phyloP scores from a whole-genome alignment of 75 land plant species.

The Pinus albicaulis region DNA sequence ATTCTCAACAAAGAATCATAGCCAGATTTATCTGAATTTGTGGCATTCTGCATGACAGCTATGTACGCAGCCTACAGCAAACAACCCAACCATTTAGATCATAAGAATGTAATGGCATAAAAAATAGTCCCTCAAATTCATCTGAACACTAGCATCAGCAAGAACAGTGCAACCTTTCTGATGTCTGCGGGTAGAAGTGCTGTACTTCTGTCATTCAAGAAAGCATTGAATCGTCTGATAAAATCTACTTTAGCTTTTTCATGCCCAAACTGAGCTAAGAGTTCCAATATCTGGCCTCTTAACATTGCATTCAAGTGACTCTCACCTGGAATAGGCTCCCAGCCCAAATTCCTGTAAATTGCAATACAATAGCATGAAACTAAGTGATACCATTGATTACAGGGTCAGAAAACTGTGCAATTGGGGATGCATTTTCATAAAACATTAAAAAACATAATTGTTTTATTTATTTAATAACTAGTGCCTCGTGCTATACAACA shows the following conservation, averaged over 20 bases:
- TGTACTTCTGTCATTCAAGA: constrained; percentile 73
- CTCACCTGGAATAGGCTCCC: constrained; percentile 79
- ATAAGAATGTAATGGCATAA: neutral
- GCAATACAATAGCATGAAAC: neutral
- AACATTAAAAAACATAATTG: neutral
- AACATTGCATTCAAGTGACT: constrained; percentile 83
- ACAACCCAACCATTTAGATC: neutral
- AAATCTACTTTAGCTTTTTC: constrained; percentile 69
- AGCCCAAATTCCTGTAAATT: constrained; percentile 74
- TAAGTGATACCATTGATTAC: neutral
- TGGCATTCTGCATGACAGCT: constrained; percentile 76
- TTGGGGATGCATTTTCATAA: neutral
- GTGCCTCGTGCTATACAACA: neutral
- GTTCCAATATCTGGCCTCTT: constrained; percentile 82
- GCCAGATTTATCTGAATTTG: constrained; percentile 53
- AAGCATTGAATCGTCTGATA: constrained; percentile 67
- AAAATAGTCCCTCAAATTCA: neutral
- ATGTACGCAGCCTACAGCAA: constrained; percentile 78
- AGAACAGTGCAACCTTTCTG: constrained; percentile 59
- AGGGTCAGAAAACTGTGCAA: neutral
- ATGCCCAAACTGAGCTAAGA: constrained; percentile 71
- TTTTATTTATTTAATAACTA: too few species aligned
- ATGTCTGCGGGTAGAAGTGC: constrained; percentile 83
- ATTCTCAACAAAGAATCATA: constrained; percentile 73
- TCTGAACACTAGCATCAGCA: neutral